These are phyloP conservation scores for Ogataea pignaliae DNA, from an alignment of 805 yeast genomes.

Conservation along the genomic window DNA sequence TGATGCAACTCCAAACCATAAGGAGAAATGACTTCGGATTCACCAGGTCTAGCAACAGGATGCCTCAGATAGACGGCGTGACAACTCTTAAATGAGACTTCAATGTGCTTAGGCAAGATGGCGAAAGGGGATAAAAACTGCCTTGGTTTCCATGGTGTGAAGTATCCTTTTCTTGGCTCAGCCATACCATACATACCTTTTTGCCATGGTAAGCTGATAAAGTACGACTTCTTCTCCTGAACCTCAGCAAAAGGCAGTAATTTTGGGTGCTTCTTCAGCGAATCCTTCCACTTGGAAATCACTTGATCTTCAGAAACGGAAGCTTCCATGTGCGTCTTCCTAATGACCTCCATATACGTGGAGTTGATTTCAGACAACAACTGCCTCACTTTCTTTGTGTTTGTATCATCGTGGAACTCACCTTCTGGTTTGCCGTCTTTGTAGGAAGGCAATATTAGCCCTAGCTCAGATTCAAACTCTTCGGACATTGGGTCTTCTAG, in stretches of 20 bases:
- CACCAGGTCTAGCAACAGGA: conserved; percentile 96
- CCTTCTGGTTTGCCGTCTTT: conserved; percentile 28
- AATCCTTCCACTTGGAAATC: conserved; percentile 42
- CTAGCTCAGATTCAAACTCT: conserved; percentile 47
- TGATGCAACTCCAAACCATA: conserved; percentile 78
- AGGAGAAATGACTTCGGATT: conserved; percentile 92
- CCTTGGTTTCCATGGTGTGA: conserved; percentile 96
- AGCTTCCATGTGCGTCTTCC: conserved; percentile 22
- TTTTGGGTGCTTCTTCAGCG: conserved; percentile 38
- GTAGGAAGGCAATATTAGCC: conserved; percentile 34
- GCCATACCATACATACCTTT: conserved; percentile 72
- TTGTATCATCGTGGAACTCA: conserved; percentile 26
- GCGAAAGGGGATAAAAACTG: conserved; percentile 92
- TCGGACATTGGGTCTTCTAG: conserved; percentile 21
- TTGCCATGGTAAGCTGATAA: conserved; percentile 79
- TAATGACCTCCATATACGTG: conserved; percentile 27
- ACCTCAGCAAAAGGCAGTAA: conserved; percentile 32
- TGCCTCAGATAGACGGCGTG: conserved; percentile 96
- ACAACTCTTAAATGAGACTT: conserved; percentile 84
- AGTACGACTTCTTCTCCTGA: conserved; percentile 28
- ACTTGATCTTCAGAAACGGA: conserved; percentile 26
- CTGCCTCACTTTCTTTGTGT: conserved; percentile 29
- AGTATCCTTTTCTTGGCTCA: conserved; percentile 74
- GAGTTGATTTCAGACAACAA: conserved; percentile 31
- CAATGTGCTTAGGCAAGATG: conserved; percentile 86